These are phyloP conservation scores for Apium graveolens DNA, from an alignment of 129 eudicot genomes.

Conservation along the genomic window DNA sequence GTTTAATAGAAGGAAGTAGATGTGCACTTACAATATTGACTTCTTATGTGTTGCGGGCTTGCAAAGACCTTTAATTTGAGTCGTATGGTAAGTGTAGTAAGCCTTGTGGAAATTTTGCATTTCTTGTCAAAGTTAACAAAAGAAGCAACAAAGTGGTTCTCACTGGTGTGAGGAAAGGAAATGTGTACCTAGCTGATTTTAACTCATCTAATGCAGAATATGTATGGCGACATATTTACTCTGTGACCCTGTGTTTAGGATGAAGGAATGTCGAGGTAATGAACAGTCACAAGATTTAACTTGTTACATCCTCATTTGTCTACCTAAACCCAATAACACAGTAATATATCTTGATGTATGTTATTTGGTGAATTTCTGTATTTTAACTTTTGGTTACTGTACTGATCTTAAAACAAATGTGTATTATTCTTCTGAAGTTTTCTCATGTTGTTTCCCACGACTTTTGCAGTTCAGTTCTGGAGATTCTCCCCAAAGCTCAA, in stretches of 20 bases:
- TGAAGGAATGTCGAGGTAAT: not conserved
- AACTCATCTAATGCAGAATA: no score
- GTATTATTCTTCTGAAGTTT: not conserved
- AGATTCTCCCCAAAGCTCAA: conserved; percentile 4
- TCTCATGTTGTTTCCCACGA: not conserved
- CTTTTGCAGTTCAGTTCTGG: not conserved
- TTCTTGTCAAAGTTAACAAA: not conserved
- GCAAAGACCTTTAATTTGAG: not conserved
- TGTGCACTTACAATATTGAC: not conserved
- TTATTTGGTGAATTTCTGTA: not conserved
- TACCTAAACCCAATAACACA: not conserved
- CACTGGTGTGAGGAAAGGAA: no score
- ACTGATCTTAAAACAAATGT: not conserved
- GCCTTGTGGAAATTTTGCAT: not conserved
- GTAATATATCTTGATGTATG: not conserved
- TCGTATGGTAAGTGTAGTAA: not conserved
- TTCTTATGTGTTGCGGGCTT: not conserved
- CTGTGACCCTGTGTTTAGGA: no score
- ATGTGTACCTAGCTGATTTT: no score
- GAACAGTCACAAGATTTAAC: not conserved
- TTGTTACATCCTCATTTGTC: not conserved
- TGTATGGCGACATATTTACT: no score
- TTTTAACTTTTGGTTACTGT: not conserved
- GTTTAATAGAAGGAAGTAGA: not conserved
- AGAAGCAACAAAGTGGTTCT: no score